A percentile compares a stretch with the other conserved stretches of the same genome.
Conservation (phyloP, 108 stramenopile genomes). For the Epipyxis sp. region DNA sequence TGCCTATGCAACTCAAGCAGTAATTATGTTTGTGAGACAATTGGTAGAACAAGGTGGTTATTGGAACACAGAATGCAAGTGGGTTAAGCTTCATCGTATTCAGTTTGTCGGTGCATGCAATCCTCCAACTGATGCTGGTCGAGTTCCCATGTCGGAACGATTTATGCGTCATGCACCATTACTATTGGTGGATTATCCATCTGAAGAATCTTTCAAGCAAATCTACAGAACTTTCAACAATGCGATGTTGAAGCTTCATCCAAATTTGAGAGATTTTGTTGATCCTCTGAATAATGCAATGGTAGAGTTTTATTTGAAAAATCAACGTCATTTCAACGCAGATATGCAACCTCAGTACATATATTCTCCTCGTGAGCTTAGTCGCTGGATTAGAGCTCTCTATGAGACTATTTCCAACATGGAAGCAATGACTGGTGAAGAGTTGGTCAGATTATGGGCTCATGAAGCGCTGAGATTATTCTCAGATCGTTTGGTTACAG, state of each 20-base stretch:
- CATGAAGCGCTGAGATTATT: conserved; percentile 95
- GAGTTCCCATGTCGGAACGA: conserved; percentile 77
- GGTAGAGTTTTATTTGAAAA: conserved; percentile 88
- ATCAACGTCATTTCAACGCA: conserved; percentile 77
- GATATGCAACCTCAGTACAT: conserved; percentile 91
- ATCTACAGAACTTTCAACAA: conserved; percentile 92
- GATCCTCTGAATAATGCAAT: conserved; percentile 89
- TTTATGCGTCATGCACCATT: conserved; percentile 93
- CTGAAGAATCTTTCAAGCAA: conserved; percentile 78
- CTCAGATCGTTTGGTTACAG: conserved; percentile 81
- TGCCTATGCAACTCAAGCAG: conserved; percentile 89
- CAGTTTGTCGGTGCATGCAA: conserved; percentile 94
- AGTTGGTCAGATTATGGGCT: conserved; percentile 89
- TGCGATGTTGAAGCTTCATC: conserved; percentile 90
- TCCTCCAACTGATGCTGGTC: conserved; percentile 92
- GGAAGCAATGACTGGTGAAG: conserved; percentile 65
- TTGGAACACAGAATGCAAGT: conserved; percentile 83
- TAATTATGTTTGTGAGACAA: conserved; percentile 94
- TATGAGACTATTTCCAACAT: conserved; percentile 74
- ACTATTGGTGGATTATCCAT: conserved; percentile 93
- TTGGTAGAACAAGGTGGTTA: conserved; percentile 96
- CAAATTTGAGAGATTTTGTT: conserved; percentile 78
- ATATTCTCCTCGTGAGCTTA: conserved; percentile 95
- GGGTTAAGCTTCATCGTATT: conserved; percentile 85
- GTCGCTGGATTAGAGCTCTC: conserved; percentile 92